A percentile compares a stretch with the other conserved stretches of the same genome.
These are phyloP conservation scores for Phytopythium mirpurense DNA, from an alignment of 352 stramenopile species.

Conservation along the genomic window DNA sequence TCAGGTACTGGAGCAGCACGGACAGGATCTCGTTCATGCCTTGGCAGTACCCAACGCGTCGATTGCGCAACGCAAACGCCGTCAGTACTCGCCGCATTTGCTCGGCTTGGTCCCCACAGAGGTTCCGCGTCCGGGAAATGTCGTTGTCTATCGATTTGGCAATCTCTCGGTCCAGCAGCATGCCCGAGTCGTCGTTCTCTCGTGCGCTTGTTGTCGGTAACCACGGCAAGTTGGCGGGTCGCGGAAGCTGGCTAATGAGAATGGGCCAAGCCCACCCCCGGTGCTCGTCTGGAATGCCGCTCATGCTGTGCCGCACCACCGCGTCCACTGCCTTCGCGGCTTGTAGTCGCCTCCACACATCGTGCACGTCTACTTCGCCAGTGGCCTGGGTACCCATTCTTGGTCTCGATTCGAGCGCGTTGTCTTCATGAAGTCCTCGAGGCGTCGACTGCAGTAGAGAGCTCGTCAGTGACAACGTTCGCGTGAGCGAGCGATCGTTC, in stretches of 20 bases:
- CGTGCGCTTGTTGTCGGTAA: not conserved
- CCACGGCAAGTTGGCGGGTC: conserved; percentile 28
- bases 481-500: conserved; percentile 35
- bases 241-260: conserved; percentile 42
- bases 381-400: not conserved
- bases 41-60: conserved; percentile 77
- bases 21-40: conserved; percentile 84
- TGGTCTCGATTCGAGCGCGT: conserved; percentile 5
- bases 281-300: conserved; percentile 58
- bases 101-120: conserved; percentile 41
- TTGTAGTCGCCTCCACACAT: conserved; percentile 40
- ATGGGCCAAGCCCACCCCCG: conserved; percentile 70
- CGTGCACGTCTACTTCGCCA: conserved; percentile 18
- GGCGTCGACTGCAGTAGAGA: conserved; percentile 45
- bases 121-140: conserved; percentile 60
- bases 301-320: conserved; percentile 41
- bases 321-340: conserved; percentile 18
- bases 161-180: conserved; percentile 57
- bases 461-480: conserved; percentile 50
- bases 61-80: conserved; percentile 70
- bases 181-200: conserved; percentile 32
- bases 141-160: conserved; percentile 81
- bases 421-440: not conserved
- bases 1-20: conserved; percentile 64
- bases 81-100: conserved; percentile 66